A percentile compares a stretch with the other conserved stretches of the same genome.
Conservation (phyloP, 495 filamentous ascomycete genomes). For the Hypoxylon fragiforme region DNA sequence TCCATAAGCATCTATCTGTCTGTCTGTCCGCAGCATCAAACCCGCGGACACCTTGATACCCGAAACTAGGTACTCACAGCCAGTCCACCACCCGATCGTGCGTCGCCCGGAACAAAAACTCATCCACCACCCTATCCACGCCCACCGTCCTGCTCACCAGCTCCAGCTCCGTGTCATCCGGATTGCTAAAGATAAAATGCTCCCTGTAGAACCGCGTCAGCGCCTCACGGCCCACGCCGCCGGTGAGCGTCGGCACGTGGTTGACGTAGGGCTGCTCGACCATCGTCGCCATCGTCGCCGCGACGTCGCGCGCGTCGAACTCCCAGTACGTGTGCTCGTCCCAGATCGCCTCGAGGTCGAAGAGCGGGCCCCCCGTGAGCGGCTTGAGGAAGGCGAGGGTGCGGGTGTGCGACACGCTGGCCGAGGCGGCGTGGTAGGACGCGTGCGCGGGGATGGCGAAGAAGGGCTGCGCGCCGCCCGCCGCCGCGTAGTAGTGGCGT, state of each 20-base stretch:
- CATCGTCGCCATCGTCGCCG: conserved; percentile 63
- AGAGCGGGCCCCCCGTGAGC: conserved; percentile 54
- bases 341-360: conserved; percentile 65
- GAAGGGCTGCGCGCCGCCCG: conserved; percentile 13
- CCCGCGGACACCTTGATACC: too few relatives aligned
- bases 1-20: too few relatives aligned
- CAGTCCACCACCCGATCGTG: conserved; percentile 75
- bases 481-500: conserved; percentile 44
- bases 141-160: conserved; percentile 72
- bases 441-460: conserved; percentile 49
- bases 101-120: conserved; percentile 64
- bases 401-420: conserved; percentile 55
- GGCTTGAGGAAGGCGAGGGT: conserved; percentile 55
- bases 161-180: conserved; percentile 66
- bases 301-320: conserved; percentile 56
- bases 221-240: conserved; percentile 66
- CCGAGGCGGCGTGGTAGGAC: conserved; percentile 43
- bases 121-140: conserved; percentile 59
- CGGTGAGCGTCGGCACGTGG: conserved; percentile 54
- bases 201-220: conserved; percentile 74
- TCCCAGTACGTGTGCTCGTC: conserved; percentile 60
- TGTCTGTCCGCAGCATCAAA: too few relatives aligned
- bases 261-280: conserved; percentile 63
- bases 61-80: conserved; percentile 59
- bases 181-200: conserved; percentile 73